Conservation (phyloP, 1,284 basidiomycete species). For the Tetrapyrgos nigripes region DNA sequence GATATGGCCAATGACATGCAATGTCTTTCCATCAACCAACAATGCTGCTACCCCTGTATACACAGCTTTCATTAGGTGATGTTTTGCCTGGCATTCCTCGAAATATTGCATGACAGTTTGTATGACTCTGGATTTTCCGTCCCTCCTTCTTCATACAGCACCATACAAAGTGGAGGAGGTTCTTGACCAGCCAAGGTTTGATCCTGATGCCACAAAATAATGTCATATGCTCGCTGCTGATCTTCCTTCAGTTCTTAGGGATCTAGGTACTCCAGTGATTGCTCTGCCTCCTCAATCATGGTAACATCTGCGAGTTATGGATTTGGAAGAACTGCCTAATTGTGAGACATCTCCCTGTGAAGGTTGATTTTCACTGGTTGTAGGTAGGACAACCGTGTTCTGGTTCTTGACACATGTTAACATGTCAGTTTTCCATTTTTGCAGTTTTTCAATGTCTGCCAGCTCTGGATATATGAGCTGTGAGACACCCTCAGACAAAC, state of each 20-base stretch:
- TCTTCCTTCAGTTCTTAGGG: slow-evolving; percentile 13
- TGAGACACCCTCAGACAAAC: too few species aligned
- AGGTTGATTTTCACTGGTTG: too few species aligned
- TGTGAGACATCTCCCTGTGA: too few species aligned
- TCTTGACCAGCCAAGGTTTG: slow-evolving; percentile 22
- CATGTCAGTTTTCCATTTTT: too few species aligned
- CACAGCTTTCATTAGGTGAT: slow-evolving; percentile 34
- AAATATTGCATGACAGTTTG: slow-evolving; percentile 38
- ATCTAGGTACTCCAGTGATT: not conserved
- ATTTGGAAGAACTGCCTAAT: too few species aligned
- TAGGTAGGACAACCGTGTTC: too few species aligned
- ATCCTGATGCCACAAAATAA: slow-evolving; percentile 33
- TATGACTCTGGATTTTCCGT: slow-evolving; percentile 45
- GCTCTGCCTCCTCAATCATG: not conserved
- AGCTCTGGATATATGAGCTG: too few species aligned
- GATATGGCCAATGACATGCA: slow-evolving; percentile 10
- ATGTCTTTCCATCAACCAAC: slow-evolving; percentile 32
- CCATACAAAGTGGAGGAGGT: slow-evolving; percentile 33
- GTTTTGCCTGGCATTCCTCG: not conserved
- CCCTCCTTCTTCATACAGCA: slow-evolving; percentile 41
- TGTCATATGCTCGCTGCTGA: slow-evolving; percentile 35
- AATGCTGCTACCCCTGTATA: slow-evolving; percentile 43
- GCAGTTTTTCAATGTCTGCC: too few species aligned
- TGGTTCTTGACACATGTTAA: too few species aligned
- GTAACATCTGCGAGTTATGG: not conserved